phyloP scores from a whole-genome alignment of 140 eudicot genomes.

The Erigeron philadelphicus region DNA sequence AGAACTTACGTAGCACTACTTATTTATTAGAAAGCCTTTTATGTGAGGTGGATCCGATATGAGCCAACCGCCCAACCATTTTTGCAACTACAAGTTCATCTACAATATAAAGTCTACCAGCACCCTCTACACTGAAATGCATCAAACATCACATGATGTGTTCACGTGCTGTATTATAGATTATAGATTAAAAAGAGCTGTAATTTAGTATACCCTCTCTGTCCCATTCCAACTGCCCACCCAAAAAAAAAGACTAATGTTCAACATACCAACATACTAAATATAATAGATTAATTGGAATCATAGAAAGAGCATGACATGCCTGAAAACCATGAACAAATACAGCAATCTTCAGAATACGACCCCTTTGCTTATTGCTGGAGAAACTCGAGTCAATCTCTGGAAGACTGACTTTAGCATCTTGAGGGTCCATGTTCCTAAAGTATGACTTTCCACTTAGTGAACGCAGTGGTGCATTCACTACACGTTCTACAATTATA shows the following conservation, averaged over 20 bases:
- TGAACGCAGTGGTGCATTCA: constrained; percentile 67
- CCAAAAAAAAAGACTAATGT: too few species aligned
- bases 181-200: constrained; percentile 2
- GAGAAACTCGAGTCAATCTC: constrained; percentile 38
- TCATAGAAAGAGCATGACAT: constrained; percentile 23
- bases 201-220: background rate
- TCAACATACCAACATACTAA: background rate
- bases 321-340: constrained; percentile 99
- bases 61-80: background rate
- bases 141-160: background rate
- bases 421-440: constrained; percentile 45
- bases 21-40: background rate
- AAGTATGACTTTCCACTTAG: constrained; percentile 68
- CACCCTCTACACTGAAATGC: background rate
- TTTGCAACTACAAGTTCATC: background rate
- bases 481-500: constrained; percentile 74
- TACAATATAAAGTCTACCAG: background rate
- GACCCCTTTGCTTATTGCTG: constrained; percentile 46
- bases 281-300: background rate
- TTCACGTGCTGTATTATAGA: background rate
- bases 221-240: too few species aligned
- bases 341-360: constrained; percentile 75
- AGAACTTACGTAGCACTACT: background rate
- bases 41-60: background rate
- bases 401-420: constrained; percentile 29